These are phyloP conservation scores for Graphiopsis chlorocephala DNA, from an alignment of 2,329 filamentous ascomycete species.

Conservation along the genomic window DNA sequence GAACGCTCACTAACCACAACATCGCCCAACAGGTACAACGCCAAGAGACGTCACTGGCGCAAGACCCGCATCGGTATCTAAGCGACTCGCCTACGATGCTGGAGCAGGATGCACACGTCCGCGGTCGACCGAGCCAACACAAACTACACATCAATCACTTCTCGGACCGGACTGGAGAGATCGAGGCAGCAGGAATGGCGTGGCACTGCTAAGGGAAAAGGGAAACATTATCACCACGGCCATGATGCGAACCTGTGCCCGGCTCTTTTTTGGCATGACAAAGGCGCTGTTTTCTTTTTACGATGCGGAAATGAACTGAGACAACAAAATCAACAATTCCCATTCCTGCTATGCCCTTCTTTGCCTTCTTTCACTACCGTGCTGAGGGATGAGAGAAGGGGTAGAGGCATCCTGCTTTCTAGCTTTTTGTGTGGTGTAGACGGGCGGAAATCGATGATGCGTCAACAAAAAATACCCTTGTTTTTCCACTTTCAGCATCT, in stretches of 20 bases:
- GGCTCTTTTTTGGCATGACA: conserved; percentile 8
- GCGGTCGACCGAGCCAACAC: conserved; percentile 15
- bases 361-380: neutral
- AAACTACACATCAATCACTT: neutral
- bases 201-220: conserved; percentile 10
- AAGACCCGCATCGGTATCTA: conserved; percentile 99
- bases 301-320: conserved; percentile 11
- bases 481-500: neutral
- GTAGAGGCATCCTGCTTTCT: conserved; percentile 11
- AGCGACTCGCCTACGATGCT: conserved; percentile 49
- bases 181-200: conserved; percentile 13
- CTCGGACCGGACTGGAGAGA: conserved; percentile 15
- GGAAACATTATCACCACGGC: conserved; percentile 8
- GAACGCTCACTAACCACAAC: conserved; percentile 7
- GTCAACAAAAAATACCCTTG: conserved; percentile 13
- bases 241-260: conserved; percentile 12
- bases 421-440: conserved; percentile 13
- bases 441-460: conserved; percentile 14
- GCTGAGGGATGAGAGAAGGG: neutral
- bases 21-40: conserved; percentile 78
- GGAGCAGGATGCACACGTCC: conserved; percentile 15
- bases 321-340: neutral
- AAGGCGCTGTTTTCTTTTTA: conserved; percentile 13
- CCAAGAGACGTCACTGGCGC: conserved; percentile 99
- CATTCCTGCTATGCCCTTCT: neutral